These are phyloP conservation scores for Orobanche coerulescens DNA, from an alignment of 257 asterid species.

Conservation along the genomic window DNA sequence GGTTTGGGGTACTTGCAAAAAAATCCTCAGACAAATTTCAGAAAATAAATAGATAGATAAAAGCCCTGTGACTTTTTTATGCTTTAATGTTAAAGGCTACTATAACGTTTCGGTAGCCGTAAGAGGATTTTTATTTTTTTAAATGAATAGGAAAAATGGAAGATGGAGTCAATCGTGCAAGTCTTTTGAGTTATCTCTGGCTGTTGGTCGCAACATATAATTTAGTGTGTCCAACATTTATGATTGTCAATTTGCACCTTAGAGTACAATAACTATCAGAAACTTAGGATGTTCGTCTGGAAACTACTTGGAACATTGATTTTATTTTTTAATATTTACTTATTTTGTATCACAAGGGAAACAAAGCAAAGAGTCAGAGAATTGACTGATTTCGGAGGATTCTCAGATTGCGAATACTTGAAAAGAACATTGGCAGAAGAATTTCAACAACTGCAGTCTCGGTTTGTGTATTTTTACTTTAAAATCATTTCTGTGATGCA, in stretches of 20 bases:
- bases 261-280: conserved; percentile 2
- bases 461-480: conserved; percentile 37
- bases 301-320: neutral
- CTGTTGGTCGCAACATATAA: conserved; percentile 13
- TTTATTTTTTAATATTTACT: conserved; percentile 15
- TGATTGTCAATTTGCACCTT: conserved; percentile 16
- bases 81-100: no score
- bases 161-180: no score
- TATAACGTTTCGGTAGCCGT: no score
- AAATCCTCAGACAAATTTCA: no score
- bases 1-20: no score
- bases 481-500: conserved; percentile 18
- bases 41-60: no score
- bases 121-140: no score
- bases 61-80: no score
- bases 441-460: conserved; percentile 66
- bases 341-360: conserved; percentile 45
- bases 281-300: neutral
- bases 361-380: conserved; percentile 58
- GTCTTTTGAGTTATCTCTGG: no score
- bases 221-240: conserved; percentile 15
- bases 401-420: conserved; percentile 67
- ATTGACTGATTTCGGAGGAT: conserved; percentile 80
- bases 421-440: conserved; percentile 68
- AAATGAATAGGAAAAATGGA: no score